Percentiles rank a stretch among this genome's conserved stretches.
phyloP scores from a whole-genome alignment of 768 basidiomycete genomes.

The Hirschioporus abietinus region DNA sequence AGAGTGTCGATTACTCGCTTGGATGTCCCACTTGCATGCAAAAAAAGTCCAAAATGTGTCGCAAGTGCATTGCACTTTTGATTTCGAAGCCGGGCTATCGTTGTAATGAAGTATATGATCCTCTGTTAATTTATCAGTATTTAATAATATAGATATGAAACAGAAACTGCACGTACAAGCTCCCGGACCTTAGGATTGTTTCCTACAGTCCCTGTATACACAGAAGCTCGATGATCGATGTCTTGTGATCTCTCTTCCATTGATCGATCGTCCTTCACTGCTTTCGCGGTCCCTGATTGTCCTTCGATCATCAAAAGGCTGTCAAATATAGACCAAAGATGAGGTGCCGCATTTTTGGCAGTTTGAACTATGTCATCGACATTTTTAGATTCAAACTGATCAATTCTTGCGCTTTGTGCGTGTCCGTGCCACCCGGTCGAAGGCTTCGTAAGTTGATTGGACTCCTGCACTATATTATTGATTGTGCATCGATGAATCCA shows the following conservation, averaged over 20 bases:
- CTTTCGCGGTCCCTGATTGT: neutral
- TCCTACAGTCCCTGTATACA: too few relatives aligned
- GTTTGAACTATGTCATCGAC: neutral
- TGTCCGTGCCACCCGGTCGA: neutral
- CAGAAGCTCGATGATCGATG: too few relatives aligned
- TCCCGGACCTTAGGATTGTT: too few relatives aligned
- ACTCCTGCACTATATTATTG: too few relatives aligned
- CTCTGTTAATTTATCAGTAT: neutral
- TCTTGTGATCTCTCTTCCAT: too few relatives aligned
- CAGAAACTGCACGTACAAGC: neutral
- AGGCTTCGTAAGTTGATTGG: too few relatives aligned
- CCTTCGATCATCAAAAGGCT: neutral
- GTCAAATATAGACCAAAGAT: neutral
- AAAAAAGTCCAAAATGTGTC: slow-evolving; percentile 24
- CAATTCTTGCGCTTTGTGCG: neutral
- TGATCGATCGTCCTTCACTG: neutral
- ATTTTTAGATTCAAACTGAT: neutral
- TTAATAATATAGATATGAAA: too few relatives aligned
- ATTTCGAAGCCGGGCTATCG: slow-evolving; percentile 8
- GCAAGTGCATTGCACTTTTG: slow-evolving; percentile 22
- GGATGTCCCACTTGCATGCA: slow-evolving; percentile 23
- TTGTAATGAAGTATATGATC: neutral
- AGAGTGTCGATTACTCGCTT: slow-evolving; percentile 25
- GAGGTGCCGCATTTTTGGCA: neutral
- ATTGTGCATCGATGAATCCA: too few relatives aligned